Conservation (phyloP, 2,329 filamentous ascomycete genomes). For the Podosphaera fusca region DNA sequence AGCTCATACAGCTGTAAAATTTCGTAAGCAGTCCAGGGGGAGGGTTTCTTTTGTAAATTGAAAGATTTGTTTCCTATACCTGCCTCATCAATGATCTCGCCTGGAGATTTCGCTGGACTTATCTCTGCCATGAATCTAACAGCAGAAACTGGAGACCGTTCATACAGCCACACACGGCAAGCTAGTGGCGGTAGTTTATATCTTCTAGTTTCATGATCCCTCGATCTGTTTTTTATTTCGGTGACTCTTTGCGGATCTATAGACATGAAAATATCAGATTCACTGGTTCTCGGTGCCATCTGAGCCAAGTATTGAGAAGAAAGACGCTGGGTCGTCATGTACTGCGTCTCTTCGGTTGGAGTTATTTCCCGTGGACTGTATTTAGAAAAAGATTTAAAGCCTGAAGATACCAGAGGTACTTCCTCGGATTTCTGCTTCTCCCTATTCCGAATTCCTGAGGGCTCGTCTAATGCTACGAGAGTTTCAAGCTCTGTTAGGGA, state of each 20-base stretch:
- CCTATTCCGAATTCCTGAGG: not conserved
- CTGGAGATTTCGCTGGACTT: slow-evolving; percentile 22
- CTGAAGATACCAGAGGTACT: no score
- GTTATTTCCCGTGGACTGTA: not conserved
- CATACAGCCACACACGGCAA: slow-evolving; percentile 39
- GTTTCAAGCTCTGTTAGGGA: slow-evolving; percentile 4
- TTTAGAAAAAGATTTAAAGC: not conserved
- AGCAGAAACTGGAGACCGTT: slow-evolving; percentile 22
- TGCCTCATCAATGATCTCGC: slow-evolving; percentile 21
- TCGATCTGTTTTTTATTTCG: slow-evolving; percentile 25
- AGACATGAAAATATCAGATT: slow-evolving; percentile 31
- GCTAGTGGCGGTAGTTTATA: slow-evolving; percentile 32
- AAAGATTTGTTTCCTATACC: slow-evolving; percentile 29
- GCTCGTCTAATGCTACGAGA: slow-evolving; percentile 1
- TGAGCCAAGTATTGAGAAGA: slow-evolving; percentile 24
- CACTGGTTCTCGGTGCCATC: slow-evolving; percentile 24
- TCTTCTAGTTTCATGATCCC: slow-evolving; percentile 30
- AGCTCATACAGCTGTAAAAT: slow-evolving; percentile 36
- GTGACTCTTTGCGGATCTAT: slow-evolving; percentile 24
- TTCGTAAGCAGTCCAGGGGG: slow-evolving; percentile 22
- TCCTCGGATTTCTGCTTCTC: not conserved
- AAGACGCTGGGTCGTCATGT: slow-evolving; percentile 26
- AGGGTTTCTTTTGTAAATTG: slow-evolving; percentile 5
- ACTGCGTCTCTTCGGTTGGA: slow-evolving; percentile 7
- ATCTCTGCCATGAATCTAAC: slow-evolving; percentile 37